Evolutionary conservation across 306 rosid genomes (phyloP).

Genomic region (Hippophae gyantsensis): DNA sequence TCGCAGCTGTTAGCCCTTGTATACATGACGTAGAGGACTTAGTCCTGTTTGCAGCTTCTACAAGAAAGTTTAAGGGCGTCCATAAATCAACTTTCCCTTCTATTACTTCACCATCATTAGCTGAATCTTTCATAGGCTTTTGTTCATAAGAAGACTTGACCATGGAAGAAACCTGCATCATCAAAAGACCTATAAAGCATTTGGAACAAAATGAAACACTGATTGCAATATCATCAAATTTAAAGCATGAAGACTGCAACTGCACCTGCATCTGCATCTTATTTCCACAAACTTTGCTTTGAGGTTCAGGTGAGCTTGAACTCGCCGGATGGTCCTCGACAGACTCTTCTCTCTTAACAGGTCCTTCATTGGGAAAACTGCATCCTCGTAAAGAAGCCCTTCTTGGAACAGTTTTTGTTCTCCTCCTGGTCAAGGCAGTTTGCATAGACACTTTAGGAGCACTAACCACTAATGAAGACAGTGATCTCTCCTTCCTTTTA

Average conservation of each 20-base stretch:
- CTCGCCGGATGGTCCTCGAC: conserved; percentile 49
- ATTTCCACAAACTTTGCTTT: conserved; percentile 26
- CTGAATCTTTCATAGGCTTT: conserved; percentile 28
- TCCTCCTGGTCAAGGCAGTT: conserved; percentile 70
- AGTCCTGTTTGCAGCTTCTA: conserved; percentile 95
- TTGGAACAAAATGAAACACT: background rate
- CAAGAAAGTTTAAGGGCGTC: conserved; percentile 96
- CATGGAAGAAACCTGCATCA: conserved; percentile 43
- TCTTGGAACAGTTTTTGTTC: conserved; percentile 65
- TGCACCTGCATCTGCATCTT: conserved; percentile 32
- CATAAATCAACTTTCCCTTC: conserved; percentile 92
- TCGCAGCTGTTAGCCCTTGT: conserved; percentile 46
- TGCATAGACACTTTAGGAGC: conserved; percentile 79
- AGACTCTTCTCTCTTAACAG: conserved; percentile 47
- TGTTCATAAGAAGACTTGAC: conserved; percentile 54
- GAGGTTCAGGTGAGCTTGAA: conserved; percentile 42
- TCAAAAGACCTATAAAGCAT: conserved; percentile 4
- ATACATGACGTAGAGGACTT: conserved; percentile 63
- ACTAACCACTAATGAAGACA: conserved; percentile 78
- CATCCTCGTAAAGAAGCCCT: conserved; percentile 72
- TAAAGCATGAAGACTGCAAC: conserved; percentile 4
- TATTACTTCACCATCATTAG: conserved; percentile 30
- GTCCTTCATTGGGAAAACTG: conserved; percentile 40
- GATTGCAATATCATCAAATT: background rate
- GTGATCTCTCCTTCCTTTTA: conserved; percentile 94